These are phyloP conservation scores for Murraya paniculata DNA, from an alignment of 345 rosid genomes.

Conservation along the genomic window DNA sequence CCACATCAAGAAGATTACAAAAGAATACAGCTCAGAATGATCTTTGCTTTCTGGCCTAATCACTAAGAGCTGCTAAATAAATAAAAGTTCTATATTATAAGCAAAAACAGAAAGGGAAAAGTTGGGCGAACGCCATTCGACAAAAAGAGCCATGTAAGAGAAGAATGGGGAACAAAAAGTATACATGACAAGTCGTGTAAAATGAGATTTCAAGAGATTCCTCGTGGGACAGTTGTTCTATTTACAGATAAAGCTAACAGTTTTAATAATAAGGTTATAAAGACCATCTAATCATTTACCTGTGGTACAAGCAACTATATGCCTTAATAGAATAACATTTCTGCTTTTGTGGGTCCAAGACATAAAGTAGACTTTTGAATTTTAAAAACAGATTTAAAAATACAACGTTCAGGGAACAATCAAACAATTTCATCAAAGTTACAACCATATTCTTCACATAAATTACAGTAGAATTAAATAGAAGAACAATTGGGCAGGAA, in stretches of 20 bases:
- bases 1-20: neutral
- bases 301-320: slow-evolving; percentile 35
- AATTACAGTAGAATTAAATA: neutral
- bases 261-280: neutral
- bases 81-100: neutral
- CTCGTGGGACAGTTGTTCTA: slow-evolving; percentile 16
- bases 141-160: neutral
- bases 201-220: slow-evolving; percentile 24
- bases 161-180: neutral
- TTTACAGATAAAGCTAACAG: slow-evolving; percentile 22
- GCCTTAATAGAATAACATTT: slow-evolving; percentile 12
- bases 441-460: neutral
- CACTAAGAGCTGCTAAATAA: slow-evolving; percentile 7
- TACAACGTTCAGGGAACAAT: neutral
- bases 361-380: slow-evolving; percentile 9
- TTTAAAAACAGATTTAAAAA: neutral
- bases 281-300: slow-evolving; percentile 28
- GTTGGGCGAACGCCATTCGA: neutral
- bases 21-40: slow-evolving; percentile 1
- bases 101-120: neutral
- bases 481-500: neutral
- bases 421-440: neutral
- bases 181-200: slow-evolving; percentile 8
- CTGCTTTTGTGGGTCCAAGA: slow-evolving; percentile 19
- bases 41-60: slow-evolving; percentile 1